phyloP scores from a whole-genome alignment of 805 yeast genomes.

The Ogataea saltuana region DNA sequence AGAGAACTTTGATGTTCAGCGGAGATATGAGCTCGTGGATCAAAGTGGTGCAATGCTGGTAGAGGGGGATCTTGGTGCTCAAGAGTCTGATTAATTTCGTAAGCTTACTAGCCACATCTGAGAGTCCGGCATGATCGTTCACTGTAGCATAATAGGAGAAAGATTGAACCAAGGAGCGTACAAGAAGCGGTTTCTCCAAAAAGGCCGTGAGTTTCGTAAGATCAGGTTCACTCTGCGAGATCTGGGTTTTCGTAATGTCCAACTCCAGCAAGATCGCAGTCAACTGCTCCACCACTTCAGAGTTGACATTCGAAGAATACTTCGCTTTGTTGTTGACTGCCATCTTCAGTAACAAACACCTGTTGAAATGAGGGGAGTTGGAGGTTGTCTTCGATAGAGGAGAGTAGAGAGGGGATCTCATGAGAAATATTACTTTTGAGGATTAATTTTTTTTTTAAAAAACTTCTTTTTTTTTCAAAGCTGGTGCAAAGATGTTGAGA shows the following conservation, averaged over 20 bases:
- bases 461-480: too few species aligned
- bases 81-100: constrained; percentile 37
- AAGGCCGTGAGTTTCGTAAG: constrained; percentile 28
- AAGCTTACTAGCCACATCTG: constrained; percentile 44
- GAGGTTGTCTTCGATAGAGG: too few species aligned
- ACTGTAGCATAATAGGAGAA: constrained; percentile 47
- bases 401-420: too few species aligned
- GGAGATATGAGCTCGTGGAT: constrained; percentile 54
- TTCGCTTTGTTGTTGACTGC: constrained; percentile 23
- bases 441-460: constrained; percentile 4
- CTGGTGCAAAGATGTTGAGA: too few species aligned
- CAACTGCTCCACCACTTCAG: constrained; percentile 18
- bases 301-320: constrained; percentile 24
- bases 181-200: constrained; percentile 33
- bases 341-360: too few species aligned
- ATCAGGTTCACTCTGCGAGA: constrained; percentile 32
- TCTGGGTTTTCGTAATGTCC: constrained; percentile 15
- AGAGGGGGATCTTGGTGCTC: constrained; percentile 19
- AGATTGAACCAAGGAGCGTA: constrained; percentile 37
- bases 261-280: constrained; percentile 18
- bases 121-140: constrained; percentile 54
- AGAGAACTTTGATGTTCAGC: constrained; percentile 60
- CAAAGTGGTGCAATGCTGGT: constrained; percentile 37
- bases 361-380: too few species aligned
- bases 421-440: too few species aligned